Conservation (phyloP, 2,329 filamentous ascomycete genomes). For the Pseudogymnoascus sp. region DNA sequence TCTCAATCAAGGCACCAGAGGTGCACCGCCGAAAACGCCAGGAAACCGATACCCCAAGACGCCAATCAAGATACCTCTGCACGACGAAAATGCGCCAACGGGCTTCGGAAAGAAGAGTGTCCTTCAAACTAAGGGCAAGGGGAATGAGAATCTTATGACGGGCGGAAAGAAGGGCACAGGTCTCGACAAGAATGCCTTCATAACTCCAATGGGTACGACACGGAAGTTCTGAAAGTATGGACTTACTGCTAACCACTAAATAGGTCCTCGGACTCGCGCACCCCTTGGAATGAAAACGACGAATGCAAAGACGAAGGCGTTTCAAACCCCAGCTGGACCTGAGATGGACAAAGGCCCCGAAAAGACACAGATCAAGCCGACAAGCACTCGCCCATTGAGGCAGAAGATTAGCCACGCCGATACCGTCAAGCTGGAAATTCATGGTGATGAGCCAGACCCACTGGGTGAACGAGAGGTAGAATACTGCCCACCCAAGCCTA, state of each 20-base stretch:
- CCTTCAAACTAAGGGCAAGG: conserved; percentile 47
- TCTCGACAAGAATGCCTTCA: conserved; percentile 56
- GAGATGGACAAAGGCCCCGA: conserved; percentile 51
- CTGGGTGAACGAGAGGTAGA: conserved; percentile 69
- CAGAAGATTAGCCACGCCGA: conserved; percentile 47
- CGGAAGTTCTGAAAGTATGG: neutral
- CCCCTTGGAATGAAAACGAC: conserved; percentile 92
- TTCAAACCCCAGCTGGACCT: conserved; percentile 60
- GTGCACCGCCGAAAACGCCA: conserved; percentile 68
- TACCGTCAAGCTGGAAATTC: conserved; percentile 56
- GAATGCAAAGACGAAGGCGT: conserved; percentile 72
- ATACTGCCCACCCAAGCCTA: conserved; percentile 73
- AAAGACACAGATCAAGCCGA: conserved; percentile 55
- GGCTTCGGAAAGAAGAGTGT: conserved; percentile 52
- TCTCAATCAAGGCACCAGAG: conserved; percentile 56
- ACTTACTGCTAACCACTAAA: conserved; percentile 8
- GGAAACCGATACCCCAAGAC: conserved; percentile 72
- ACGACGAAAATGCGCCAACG: conserved; percentile 74
- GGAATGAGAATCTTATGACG: conserved; percentile 49
- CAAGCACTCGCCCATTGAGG: conserved; percentile 51
- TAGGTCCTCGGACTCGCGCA: conserved; percentile 57
- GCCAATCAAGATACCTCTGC: conserved; percentile 66
- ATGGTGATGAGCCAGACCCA: conserved; percentile 44
- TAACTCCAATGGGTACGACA: conserved; percentile 71
- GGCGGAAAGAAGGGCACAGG: conserved; percentile 43